These are phyloP conservation scores for Arxiozyma heterogenica DNA, from an alignment of 1,139 yeast genomes.

Conservation along the genomic window DNA sequence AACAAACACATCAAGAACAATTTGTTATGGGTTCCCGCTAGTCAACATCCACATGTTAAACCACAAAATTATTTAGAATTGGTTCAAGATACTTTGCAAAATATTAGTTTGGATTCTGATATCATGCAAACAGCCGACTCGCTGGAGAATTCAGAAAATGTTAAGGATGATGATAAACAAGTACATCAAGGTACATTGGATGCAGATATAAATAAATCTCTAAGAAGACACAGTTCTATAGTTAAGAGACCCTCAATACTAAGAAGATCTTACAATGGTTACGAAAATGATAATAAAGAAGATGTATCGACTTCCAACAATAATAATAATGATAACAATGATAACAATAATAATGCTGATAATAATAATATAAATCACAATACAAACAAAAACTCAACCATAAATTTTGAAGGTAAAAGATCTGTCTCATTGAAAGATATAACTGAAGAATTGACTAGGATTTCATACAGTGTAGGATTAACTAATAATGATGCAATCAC, in stretches of 20 bases:
- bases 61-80: constrained; percentile 84
- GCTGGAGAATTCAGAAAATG: neutral
- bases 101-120: constrained; percentile 37
- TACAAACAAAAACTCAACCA: neutral
- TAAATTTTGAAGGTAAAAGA: neutral
- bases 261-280: constrained; percentile 27
- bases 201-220: neutral
- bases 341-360: neutral
- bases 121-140: neutral
- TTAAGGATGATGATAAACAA: neutral
- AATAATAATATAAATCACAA: neutral
- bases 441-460: constrained; percentile 54
- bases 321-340: neutral
- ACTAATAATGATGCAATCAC: constrained; percentile 69
- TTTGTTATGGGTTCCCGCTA: constrained; percentile 90
- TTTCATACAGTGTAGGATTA: constrained; percentile 63
- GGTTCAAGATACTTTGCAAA: constrained; percentile 72
- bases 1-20: constrained; percentile 22
- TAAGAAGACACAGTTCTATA: constrained; percentile 14
- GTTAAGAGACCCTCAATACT: constrained; percentile 30
- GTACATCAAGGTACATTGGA: neutral
- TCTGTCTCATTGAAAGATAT: constrained; percentile 49
- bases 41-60: constrained; percentile 83
- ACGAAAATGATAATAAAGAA: constrained; percentile 10
- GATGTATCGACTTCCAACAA: constrained; percentile 1